phyloP scores from a whole-genome alignment of 495 filamentous ascomycete species.

The Apiosordaria backusii region DNA sequence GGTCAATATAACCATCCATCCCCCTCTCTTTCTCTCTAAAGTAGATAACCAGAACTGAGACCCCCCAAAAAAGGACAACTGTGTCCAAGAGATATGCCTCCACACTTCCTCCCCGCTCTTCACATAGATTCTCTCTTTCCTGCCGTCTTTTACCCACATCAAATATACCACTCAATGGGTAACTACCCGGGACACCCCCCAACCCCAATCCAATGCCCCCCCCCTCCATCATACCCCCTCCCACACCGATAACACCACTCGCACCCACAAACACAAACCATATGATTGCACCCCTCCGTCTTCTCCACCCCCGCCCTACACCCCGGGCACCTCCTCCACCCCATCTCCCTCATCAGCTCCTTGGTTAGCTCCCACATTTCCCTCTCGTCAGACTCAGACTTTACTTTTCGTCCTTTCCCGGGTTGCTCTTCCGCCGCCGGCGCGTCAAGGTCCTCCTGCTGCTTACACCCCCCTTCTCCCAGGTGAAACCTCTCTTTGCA shows the following conservation, averaged over 20 bases:
- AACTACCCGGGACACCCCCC: slow-evolving; percentile 6
- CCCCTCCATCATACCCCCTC: slow-evolving; percentile 5
- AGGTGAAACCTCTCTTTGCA: slow-evolving; percentile 10
- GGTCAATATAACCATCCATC: too few relatives aligned
- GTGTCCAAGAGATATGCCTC: too few relatives aligned
- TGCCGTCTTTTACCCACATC: background rate
- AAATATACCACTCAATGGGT: slow-evolving; percentile 13
- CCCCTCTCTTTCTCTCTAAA: too few relatives aligned
- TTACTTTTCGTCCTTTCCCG: background rate
- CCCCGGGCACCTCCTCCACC: slow-evolving; percentile 6
- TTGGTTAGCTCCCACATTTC: slow-evolving; percentile 7
- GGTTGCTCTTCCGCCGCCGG: background rate
- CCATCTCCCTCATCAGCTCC: background rate
- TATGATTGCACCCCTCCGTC: slow-evolving; percentile 11
- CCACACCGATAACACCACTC: slow-evolving; percentile 28
- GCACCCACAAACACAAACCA: slow-evolving; percentile 18
- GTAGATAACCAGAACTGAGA: too few relatives aligned
- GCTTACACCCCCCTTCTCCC: background rate
- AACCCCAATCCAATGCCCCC: background rate
- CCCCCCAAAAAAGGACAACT: too few relatives aligned
- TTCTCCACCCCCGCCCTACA: slow-evolving; percentile 9
- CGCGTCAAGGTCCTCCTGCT: background rate
- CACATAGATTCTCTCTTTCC: background rate
- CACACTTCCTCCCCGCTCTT: too few relatives aligned
- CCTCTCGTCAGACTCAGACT: too few relatives aligned